phyloP scores from a whole-genome alignment of 169 alveolate genomes.

The Plasmodium vivax region DNA sequence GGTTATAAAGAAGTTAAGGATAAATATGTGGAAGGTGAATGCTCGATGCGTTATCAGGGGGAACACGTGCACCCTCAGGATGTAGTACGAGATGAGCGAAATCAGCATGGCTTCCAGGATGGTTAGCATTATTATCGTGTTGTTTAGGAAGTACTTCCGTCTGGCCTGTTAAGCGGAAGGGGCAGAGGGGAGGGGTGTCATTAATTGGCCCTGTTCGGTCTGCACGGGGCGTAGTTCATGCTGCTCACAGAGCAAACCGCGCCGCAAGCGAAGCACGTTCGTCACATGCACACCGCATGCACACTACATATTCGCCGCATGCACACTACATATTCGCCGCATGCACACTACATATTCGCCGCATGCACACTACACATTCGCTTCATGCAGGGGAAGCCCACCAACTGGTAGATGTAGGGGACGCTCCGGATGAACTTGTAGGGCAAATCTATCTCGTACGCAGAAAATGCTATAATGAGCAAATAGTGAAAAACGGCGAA shows the following conservation, averaged over 20 bases:
- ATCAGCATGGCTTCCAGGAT: constrained; percentile 40
- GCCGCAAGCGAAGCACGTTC: too few relatives aligned
- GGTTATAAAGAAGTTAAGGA: constrained; percentile 42
- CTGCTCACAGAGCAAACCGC: not conserved
- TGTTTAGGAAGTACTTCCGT: constrained; percentile 65
- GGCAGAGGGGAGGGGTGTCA: not conserved
- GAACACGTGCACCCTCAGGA: not conserved
- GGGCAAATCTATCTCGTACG: constrained; percentile 70
- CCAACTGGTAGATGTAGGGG: constrained; percentile 64
- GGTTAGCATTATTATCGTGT: constrained; percentile 50
- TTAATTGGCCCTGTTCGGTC: not conserved
- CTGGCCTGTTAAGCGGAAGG: constrained; percentile 38
- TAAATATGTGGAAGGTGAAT: constrained; percentile 67
- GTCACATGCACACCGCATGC: too few relatives aligned
- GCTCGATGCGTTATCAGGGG: constrained; percentile 48
- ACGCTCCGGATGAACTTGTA: constrained; percentile 25
- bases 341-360: too few relatives aligned
- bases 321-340: too few relatives aligned
- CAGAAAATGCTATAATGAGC: constrained; percentile 62
- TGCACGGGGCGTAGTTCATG: not conserved
- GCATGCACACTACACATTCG: not conserved
- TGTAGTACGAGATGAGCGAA: constrained; percentile 35
- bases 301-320: too few relatives aligned
- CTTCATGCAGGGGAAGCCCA: not conserved
- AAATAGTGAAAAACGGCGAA: constrained; percentile 50